These are phyloP conservation scores for Pestalotiopsis sp. DNA, from an alignment of 2,329 filamentous ascomycete species.

Conservation along the genomic window DNA sequence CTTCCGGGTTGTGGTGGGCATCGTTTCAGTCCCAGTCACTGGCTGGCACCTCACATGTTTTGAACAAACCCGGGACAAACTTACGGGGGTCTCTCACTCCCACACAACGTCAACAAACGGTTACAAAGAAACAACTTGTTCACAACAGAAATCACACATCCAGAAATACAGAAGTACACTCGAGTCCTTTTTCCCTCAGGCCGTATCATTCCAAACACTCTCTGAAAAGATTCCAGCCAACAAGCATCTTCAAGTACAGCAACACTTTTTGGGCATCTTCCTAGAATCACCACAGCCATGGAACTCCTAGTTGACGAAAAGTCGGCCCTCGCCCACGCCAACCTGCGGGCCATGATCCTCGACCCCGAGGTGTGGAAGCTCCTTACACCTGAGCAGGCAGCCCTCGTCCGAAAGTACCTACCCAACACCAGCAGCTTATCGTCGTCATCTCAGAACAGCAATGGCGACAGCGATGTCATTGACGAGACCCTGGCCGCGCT, in stretches of 20 bases:
- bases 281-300: not conserved
- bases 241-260: not conserved
- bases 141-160: not conserved
- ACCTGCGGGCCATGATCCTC: slow-evolving; percentile 10
- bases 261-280: not conserved
- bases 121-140: not conserved
- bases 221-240: too few species aligned
- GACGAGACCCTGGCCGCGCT: slow-evolving; percentile 1
- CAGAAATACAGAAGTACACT: not conserved
- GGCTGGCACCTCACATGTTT: not conserved
- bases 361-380: slow-evolving; percentile 10
- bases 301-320: slow-evolving; percentile 10
- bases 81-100: not conserved
- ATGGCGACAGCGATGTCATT: not conserved
- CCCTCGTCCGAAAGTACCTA: not conserved
- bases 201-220: not conserved
- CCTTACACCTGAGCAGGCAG: not conserved
- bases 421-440: not conserved
- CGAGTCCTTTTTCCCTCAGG: not conserved
- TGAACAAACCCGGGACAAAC: not conserved
- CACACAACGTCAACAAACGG: not conserved
- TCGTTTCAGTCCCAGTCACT: not conserved
- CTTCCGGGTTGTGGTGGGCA: too few species aligned
- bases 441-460: too few species aligned
- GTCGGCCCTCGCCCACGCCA: not conserved